Percentiles rank a stretch among this genome's conserved stretches.
These are phyloP conservation scores for Chionographis japonica DNA, from an alignment of 106 monocot genomes.

Conservation along the genomic window DNA sequence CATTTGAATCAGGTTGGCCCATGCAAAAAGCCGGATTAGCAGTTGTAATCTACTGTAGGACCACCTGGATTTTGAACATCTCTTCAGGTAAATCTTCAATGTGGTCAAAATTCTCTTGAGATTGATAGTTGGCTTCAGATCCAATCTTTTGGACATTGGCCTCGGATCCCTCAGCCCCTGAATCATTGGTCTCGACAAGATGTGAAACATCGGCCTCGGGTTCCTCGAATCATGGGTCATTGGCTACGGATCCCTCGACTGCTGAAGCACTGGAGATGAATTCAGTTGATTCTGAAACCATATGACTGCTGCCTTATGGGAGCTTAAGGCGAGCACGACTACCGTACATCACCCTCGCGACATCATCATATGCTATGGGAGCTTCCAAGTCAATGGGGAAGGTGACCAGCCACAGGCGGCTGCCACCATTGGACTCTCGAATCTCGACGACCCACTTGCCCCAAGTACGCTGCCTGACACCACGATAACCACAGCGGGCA, in stretches of 20 bases:
- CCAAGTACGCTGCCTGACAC: constrained; percentile 54
- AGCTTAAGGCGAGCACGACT: constrained; percentile 45
- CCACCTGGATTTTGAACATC: constrained; percentile 33
- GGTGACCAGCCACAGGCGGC: constrained; percentile 54
- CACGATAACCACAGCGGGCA: constrained; percentile 31
- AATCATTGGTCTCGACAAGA: no score
- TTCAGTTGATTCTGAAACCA: constrained; percentile 7
- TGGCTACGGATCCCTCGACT: neutral
- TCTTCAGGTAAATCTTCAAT: constrained; percentile 17
- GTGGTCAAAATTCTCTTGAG: neutral
- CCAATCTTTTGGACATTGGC: constrained; percentile 12
- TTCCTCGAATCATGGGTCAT: neutral
- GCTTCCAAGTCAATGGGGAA: constrained; percentile 42
- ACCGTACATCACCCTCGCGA: constrained; percentile 48
- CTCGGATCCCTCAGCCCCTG: constrained; percentile 1
- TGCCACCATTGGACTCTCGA: constrained; percentile 33
- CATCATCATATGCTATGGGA: constrained; percentile 48
- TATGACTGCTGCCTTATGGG: neutral
- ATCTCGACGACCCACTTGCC: constrained; percentile 60
- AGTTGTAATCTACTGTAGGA: constrained; percentile 27
- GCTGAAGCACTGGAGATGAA: constrained; percentile 9
- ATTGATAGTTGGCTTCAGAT: neutral
- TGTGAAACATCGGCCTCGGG: neutral
- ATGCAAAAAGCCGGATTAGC: neutral
- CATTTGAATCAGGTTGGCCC: no score